Conservation (phyloP, 2,329 filamentous ascomycete species). For the Colletotrichum gloeosporioides region DNA sequence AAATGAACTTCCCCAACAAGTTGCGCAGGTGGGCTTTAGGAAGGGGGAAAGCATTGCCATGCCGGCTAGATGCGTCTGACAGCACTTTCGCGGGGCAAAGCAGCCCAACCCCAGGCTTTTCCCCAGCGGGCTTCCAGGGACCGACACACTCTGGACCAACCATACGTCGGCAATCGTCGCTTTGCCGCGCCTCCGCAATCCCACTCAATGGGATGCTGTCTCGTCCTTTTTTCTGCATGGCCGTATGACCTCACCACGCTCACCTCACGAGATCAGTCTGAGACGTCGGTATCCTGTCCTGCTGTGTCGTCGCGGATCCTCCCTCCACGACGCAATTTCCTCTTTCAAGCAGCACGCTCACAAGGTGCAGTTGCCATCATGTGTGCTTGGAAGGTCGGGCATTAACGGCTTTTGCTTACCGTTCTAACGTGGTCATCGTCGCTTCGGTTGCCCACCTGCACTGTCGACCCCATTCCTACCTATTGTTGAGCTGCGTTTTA, state of each 20-base stretch:
- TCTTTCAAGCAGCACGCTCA: not conserved
- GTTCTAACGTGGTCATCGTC: not conserved
- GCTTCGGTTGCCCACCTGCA: not conserved
- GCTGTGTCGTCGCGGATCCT: not conserved
- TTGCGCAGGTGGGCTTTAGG: not conserved
- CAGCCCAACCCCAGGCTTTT: not conserved
- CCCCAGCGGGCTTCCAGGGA: constrained; percentile 7
- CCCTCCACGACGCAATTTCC: not conserved
- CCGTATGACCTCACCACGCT: constrained; percentile 19
- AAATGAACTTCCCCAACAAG: not conserved
- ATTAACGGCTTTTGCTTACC: not conserved
- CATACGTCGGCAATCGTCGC: constrained; percentile 18
- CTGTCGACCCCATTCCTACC: not conserved
- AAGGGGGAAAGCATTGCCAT: not conserved
- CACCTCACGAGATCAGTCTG: constrained; percentile 20
- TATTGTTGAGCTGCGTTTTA: not conserved
- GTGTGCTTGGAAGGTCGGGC: constrained; percentile 1
- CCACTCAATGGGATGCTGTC: not conserved
- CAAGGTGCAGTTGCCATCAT: constrained; percentile 14
- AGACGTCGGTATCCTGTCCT: constrained; percentile 19
- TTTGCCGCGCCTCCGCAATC: constrained; percentile 20
- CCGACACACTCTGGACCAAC: constrained; percentile 4
- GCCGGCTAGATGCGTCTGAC: not conserved
- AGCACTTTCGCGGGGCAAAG: constrained; percentile 3
- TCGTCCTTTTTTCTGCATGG: not conserved